phyloP scores from a whole-genome alignment of 2,329 filamentous ascomycete genomes.

The Sphaerulina musiva region DNA sequence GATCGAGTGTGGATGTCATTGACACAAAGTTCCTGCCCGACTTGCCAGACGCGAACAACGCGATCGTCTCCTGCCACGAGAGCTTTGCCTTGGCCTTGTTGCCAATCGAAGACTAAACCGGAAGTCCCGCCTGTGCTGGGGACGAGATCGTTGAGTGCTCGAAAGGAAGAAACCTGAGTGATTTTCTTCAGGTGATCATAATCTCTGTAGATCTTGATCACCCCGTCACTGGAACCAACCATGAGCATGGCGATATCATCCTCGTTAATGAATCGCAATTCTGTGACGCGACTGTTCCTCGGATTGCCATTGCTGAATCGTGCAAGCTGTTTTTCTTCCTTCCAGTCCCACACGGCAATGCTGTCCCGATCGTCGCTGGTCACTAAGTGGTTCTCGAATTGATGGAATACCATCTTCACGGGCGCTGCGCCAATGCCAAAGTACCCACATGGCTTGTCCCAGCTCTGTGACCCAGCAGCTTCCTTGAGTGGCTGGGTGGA shows the following conservation, averaged over 20 bases:
- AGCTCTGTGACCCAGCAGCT: conserved; percentile 74
- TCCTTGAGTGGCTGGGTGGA: conserved; percentile 93
- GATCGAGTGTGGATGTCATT: conserved; percentile 91
- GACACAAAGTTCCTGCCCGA: conserved; percentile 83
- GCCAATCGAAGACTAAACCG: conserved; percentile 96
- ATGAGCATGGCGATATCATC: conserved; percentile 92
- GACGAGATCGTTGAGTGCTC: conserved; percentile 86
- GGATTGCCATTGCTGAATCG: conserved; percentile 95
- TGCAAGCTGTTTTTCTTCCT: conserved; percentile 64
- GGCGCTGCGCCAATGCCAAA: conserved; percentile 88
- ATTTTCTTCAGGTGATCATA: conserved; percentile 73
- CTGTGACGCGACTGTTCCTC: conserved; percentile 80
- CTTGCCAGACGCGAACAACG: conserved; percentile 93
- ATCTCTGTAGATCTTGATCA: conserved; percentile 85
- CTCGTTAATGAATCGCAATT: conserved; percentile 96
- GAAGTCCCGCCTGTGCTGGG: conserved; percentile 82
- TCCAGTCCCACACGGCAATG: conserved; percentile 87
- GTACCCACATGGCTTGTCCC: conserved; percentile 76
- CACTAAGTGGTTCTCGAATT: conserved; percentile 92
- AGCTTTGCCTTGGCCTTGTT: conserved; percentile 90
- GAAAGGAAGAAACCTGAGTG: conserved; percentile 83
- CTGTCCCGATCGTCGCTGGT: conserved; percentile 91
- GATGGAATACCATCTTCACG: conserved; percentile 89
- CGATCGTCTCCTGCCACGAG: conserved; percentile 95
- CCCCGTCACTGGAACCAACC: conserved; percentile 90